Evolutionary conservation across 2,329 filamentous ascomycete genomes (phyloP).

Genomic region (Lachnellula hyalina): DNA sequence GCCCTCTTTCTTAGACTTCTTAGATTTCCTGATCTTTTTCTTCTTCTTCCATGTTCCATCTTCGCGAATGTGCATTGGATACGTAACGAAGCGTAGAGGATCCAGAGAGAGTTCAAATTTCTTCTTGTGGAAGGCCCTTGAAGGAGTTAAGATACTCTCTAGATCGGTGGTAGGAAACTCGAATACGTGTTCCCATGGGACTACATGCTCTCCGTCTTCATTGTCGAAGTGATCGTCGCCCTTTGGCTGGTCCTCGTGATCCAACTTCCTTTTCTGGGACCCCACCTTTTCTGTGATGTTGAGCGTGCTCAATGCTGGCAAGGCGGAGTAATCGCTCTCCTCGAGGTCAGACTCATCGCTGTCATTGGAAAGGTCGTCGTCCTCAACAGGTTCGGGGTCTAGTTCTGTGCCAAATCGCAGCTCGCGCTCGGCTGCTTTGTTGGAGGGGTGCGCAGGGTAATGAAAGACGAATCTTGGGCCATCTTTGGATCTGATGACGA

Average conservation of each 20-base stretch:
- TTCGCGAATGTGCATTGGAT: conserved; percentile 75
- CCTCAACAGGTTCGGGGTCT: conserved; percentile 20
- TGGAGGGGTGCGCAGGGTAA: conserved; percentile 60
- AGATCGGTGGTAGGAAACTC: conserved; percentile 72
- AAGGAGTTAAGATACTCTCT: conserved; percentile 73
- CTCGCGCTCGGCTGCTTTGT: conserved; percentile 29
- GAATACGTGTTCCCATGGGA: conserved; percentile 67
- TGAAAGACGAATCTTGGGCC: conserved; percentile 83
- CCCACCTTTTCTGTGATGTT: conserved; percentile 14
- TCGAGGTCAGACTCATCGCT: conserved; percentile 42
- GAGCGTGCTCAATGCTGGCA: conserved; percentile 23
- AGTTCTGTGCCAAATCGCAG: conserved; percentile 31
- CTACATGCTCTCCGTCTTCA: conserved; percentile 51
- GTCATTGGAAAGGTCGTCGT: conserved; percentile 29
- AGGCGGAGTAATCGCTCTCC: conserved; percentile 40
- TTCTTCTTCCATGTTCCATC: conserved; percentile 75
- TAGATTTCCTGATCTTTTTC: conserved; percentile 38
- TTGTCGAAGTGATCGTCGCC: conserved; percentile 43
- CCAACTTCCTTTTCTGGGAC: conserved; percentile 11
- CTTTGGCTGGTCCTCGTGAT: conserved; percentile 23
- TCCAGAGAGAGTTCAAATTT: conserved; percentile 79
- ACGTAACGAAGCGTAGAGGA: conserved; percentile 73
- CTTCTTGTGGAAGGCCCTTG: conserved; percentile 70
- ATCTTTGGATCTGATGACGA: conserved; percentile 55
- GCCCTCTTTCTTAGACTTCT: conserved; percentile 31